Conservation (phyloP, 2,329 filamentous ascomycete species). For the Metarhizium guizhouense region DNA sequence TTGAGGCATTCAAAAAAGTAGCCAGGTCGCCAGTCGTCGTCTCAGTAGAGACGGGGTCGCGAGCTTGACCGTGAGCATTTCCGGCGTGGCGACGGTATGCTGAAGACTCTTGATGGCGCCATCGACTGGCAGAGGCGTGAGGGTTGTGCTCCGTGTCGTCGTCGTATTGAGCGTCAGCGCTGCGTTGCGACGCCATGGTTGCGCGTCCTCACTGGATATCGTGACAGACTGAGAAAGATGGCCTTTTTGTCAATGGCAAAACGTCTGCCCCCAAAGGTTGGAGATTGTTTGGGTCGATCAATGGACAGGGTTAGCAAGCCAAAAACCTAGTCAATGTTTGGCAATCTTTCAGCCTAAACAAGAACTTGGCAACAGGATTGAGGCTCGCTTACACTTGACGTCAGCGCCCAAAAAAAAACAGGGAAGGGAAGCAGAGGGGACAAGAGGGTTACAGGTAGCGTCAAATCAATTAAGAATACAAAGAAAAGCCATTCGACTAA, state of each 20-base stretch:
- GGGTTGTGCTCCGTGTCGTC: conserved; percentile 32
- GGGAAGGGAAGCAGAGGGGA: not conserved
- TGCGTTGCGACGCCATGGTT: conserved; percentile 4
- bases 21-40: conserved; percentile 40
- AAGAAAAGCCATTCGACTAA: not conserved
- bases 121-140: conserved; percentile 46
- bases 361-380: not conserved
- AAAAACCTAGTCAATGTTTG: not conserved
- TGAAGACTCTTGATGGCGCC: conserved; percentile 56
- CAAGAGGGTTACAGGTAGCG: not conserved
- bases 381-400: not conserved
- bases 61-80: conserved; percentile 16
- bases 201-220: not conserved
- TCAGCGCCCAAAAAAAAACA: not conserved
- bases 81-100: conserved; percentile 43
- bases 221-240: not conserved
- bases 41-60: conserved; percentile 24
- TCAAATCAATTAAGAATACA: not conserved
- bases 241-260: not conserved
- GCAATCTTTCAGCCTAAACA: not conserved
- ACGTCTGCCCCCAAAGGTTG: not conserved
- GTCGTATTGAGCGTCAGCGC: conserved; percentile 1
- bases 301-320: not conserved
- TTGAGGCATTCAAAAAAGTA: conserved; percentile 45
- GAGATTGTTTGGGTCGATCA: not conserved